Base-by-base conservation (phyloP, 495 filamentous ascomycete species). In the Daldinia loculata region DNA sequence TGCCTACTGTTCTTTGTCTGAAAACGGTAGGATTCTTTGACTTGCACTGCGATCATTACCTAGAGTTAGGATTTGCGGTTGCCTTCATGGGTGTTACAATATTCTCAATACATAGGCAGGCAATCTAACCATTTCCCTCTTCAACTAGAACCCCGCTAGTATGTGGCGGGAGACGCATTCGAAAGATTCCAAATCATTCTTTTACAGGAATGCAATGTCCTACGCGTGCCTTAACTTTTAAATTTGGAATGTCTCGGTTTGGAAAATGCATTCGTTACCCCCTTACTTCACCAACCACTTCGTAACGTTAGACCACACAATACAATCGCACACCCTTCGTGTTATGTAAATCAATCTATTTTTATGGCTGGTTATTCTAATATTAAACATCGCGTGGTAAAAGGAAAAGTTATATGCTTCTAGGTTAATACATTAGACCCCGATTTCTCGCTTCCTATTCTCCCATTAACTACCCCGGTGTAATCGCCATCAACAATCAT, bases 181-280 rank as follows among this genome's bases (percentile, higher is more conserved):
- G 26, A 53, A 61, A 67, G 1, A 57, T 6, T 19, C 22, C 3
- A 5, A n/a, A 0, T 1, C 43, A 24, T 24, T 11, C 17, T 48
- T 24, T 48, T 24, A 48, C 43, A 56, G 66, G 66, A 68, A 68
- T 68, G 51, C 24, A 8, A 15, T 7, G 50, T 17, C 24, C 27
- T 30, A 53, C 5, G 50, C 26, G 15, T 30, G 4, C 24, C 50
- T 29, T 2, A 29, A 11, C n/a, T 5, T 6, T 24, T 48, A 15
- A 24, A 24, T 22, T 22, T 24, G 19, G 50, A 30, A 53, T 53
- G 50, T 53, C 26, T 48, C 22, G 0, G 8, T 48, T 22, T 24
- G 12, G 5, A 41, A 41, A 41, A n/a, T 41, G 39, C 39, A 17
- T 41, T 15, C 39, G n/a, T 17, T 48, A 48, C 43, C 43, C 43